Base-by-base conservation (phyloP, 148 eudicot species). In the Fagopyrum esculentum region DNA sequence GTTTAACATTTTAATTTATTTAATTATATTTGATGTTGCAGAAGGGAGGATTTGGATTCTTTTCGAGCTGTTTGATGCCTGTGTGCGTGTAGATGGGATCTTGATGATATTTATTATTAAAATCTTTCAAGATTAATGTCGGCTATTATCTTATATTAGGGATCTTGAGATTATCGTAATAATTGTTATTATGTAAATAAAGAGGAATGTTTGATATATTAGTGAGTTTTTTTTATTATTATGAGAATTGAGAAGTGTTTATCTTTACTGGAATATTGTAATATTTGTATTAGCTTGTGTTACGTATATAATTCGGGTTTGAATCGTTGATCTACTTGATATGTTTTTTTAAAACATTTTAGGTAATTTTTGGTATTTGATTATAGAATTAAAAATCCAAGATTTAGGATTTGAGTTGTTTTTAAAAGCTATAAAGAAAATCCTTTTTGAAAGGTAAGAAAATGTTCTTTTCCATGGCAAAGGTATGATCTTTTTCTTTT, bases 1-100 rank as follows among this genome's bases (percentile, higher is more conserved):
- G 1, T 9, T 75, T n/a, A n/a, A n/a, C n/a, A n/a, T n/a, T n/a
- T n/a, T n/a, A 5, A 9, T 8, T 64, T 47, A n/a, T 72, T 16
- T 45, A 51, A 69, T 15, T 9, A 54, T 26, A n/a, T 15, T 15
- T 19, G 73, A 22, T 6, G 4, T 26, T 43, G 73, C 73, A 78
- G 80, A 81, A 61, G 43, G 68, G 68, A 61, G 68, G 85, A 76
- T 83, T 83, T 74, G 87, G 93, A 30, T 77, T 89, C 29, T 89
- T 91, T 52, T 89, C 93, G 71, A 82, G 90, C 83, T 91, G 97
- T 86, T 82, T 89, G 76, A 69, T 80, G 70, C 90, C 93, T 22
- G 82, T 76, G 29, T 87, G 90, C 84, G 87, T 74, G 51, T 79
- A 69, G 50, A 26, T 61, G 60, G 16, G 26, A 55, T 6, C 17